Evolutionary conservation across 2,329 filamentous ascomycete species (phyloP), one percentile per base, ranked within the genome.

Genomic region (Iodosphaeria phyllophila): DNA sequence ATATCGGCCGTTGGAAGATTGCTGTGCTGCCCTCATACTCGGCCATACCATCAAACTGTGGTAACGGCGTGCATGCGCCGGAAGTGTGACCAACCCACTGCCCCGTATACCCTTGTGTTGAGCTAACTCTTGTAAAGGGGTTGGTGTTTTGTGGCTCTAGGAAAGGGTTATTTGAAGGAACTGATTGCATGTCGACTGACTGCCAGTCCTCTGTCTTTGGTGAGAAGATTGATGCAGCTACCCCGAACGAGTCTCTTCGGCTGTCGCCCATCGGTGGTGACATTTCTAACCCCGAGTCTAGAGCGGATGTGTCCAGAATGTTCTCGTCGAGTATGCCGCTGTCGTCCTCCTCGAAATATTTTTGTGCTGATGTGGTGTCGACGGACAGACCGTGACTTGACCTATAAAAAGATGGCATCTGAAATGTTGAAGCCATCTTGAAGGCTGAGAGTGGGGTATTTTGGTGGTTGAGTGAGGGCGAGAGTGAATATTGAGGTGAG

Each of bases 41-140:
- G 22, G 56, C 43, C 17, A 70, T 48, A 24, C 70, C 64, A 39
- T 78, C 74, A 40, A 79, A 77, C 26, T 69, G 58, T 32, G 69
- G 71, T 32, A 82, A 68, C 10, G 77, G 75, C 5, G 79, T 86
- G 47, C 70, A 74, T 32, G 78, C 67, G 26, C 70, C 75, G 14
- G 76, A 77, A 38, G 56, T 58, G 25, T 61, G 62, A 37, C 69
- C 62, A 44, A 73, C 60, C 76, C 77, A 84, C 33, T 51, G 51
- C 22, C 41, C 43, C 25, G 39, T 46, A 27, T 56, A 58, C 33
- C 45, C 43, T 33, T 65, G 60, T 28, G 46, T 45, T 33, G 61
- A 56, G 28, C 67, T 61, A 33, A 74, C 56, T 30, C 69, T 67
- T 52, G 73, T 63, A 54, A 77, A 84, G 24, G 68, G 68, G 51